A percentile compares a stretch with the other conserved stretches of the same genome.
Evolutionary conservation across 192 early-diverging fungal genomes (phyloP).

Genomic region (Kickxella alabastrina): DNA sequence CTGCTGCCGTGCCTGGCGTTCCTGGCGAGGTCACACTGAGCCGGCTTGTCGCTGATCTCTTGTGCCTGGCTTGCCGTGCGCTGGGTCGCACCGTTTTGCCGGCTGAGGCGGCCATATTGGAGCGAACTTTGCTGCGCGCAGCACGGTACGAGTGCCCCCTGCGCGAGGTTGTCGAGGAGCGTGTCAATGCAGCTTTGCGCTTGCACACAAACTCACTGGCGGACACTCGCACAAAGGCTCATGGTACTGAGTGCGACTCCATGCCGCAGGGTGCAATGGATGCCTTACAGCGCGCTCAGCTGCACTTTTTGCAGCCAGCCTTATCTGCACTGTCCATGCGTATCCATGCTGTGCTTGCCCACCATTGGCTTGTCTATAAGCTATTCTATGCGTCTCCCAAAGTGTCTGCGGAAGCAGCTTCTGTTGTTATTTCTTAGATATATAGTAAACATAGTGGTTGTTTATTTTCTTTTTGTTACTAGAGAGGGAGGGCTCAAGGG

Average conservation of each 20-base stretch:
- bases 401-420: not conserved
- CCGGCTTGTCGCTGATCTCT: conserved; percentile 28
- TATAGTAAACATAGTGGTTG: too few relatives aligned
- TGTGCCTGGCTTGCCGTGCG: conserved; percentile 27
- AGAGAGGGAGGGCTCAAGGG: too few relatives aligned
- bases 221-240: conserved; percentile 9
- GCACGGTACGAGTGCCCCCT: conserved; percentile 45
- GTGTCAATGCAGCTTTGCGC: conserved; percentile 22
- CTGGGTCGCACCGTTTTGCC: conserved; percentile 13
- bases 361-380: conserved; percentile 52
- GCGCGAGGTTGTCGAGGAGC: conserved; percentile 48
- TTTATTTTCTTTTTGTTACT: too few relatives aligned
- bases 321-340: conserved; percentile 19
- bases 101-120: conserved; percentile 27
- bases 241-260: conserved; percentile 29
- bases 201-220: conserved; percentile 25
- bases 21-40: conserved; percentile 35
- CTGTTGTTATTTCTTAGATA: too few relatives aligned
- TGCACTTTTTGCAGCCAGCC: conserved; percentile 29
- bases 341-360: conserved; percentile 30
- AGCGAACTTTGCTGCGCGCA: conserved; percentile 41
- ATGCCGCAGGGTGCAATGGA: conserved; percentile 25
- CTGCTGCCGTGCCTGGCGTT: not conserved
- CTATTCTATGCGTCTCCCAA: conserved; percentile 18
- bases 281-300: conserved; percentile 30